Percentiles rank a stretch among this genome's conserved stretches.
Conservation (phyloP, 495 filamentous ascomycete genomes). For the Durotheca rogersii region DNA sequence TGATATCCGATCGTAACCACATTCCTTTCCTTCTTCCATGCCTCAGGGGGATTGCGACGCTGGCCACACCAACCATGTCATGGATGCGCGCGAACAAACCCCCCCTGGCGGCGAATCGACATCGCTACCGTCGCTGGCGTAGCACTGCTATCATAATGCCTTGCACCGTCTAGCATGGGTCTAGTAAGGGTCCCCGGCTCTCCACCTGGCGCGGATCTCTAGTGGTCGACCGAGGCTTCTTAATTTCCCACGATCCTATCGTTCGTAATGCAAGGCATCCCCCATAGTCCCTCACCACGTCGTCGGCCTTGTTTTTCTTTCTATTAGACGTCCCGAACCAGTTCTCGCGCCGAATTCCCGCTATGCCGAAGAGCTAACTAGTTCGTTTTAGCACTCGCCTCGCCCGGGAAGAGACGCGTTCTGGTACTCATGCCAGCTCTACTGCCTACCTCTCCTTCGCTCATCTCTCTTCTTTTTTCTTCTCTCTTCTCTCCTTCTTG, state of each 20-base stretch:
- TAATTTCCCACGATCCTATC: background rate
- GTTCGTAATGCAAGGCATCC: background rate
- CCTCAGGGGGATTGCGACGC: slow-evolving; percentile 21
- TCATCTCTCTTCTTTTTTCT: background rate
- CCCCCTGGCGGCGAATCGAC: background rate
- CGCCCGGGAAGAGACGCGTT: no score
- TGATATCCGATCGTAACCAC: no score
- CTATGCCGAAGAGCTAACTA: no score
- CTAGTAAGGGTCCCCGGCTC: slow-evolving; percentile 2
- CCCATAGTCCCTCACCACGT: slow-evolving; percentile 3
- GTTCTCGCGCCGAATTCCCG: no score
- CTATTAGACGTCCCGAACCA: no score
- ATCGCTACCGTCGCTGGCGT: no score
- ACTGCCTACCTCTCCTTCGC: no score
- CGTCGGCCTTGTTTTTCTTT: background rate
- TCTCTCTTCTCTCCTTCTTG: background rate
- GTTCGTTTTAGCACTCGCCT: no score
- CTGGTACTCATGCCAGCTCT: no score
- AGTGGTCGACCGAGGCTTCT: background rate
- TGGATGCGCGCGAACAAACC: slow-evolving; percentile 11
- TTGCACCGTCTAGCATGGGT: no score
- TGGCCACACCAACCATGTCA: slow-evolving; percentile 10
- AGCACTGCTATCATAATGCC: no score
- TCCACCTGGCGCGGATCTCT: no score
- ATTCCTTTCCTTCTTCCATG: background rate